phyloP scores from a whole-genome alignment of 768 basidiomycete genomes.

The Xerocomellus chrysenteron region DNA sequence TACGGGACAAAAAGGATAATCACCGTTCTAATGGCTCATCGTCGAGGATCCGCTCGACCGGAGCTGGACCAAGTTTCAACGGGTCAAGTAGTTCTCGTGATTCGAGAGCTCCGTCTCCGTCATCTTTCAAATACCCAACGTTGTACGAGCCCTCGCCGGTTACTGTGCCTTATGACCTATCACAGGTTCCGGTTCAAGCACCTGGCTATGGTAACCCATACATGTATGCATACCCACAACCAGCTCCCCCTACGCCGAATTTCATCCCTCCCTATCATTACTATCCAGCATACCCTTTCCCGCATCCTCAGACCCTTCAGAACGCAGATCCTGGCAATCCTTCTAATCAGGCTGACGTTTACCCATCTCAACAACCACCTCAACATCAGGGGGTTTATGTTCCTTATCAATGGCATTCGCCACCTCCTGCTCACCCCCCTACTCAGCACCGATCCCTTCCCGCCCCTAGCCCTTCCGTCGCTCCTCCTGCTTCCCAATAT shows the following conservation, averaged over 20 bases:
- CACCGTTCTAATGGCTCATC: conserved; percentile 57
- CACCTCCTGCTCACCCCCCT: conserved; percentile 37
- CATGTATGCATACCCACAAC: conserved; percentile 44
- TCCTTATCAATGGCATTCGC: conserved; percentile 36
- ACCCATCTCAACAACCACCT: conserved; percentile 32
- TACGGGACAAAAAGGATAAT: conserved; percentile 56
- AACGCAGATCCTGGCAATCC: conserved; percentile 36
- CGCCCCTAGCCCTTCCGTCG: conserved; percentile 30
- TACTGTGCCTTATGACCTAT: conserved; percentile 29
- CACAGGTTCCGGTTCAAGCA: conserved; percentile 31
- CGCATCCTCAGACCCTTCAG: conserved; percentile 44
- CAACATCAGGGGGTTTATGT: conserved; percentile 32
- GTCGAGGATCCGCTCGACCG: conserved; percentile 57
- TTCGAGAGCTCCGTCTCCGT: conserved; percentile 72
- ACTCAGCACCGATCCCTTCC: conserved; percentile 40
- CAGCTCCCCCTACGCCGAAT: conserved; percentile 34
- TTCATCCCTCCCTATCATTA: conserved; percentile 43
- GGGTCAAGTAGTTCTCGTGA: conserved; percentile 64
- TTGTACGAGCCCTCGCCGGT: conserved; percentile 60
- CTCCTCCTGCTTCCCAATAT: conserved; percentile 34
- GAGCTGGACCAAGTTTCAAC: conserved; percentile 47
- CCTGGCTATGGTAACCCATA: conserved; percentile 34
- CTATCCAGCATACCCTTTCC: conserved; percentile 51
- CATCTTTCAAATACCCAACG: conserved; percentile 68
- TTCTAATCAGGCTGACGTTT: conserved; percentile 32